Base-by-base conservation (phyloP, 208 protist genomes). In the Crithidia brevicula region DNA sequence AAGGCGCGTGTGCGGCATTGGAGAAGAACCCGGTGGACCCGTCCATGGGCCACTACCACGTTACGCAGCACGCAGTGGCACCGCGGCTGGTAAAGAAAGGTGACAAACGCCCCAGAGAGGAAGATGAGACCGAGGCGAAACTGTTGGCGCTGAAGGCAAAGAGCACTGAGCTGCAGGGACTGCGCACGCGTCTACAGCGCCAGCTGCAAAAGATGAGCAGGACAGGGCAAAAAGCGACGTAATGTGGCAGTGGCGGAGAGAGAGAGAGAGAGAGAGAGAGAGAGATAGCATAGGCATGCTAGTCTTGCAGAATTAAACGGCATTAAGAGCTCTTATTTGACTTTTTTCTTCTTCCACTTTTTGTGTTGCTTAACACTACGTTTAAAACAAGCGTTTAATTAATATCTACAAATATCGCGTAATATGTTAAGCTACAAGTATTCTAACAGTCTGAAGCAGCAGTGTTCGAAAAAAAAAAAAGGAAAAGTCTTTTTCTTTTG, bases 11-110 rank as follows among this genome's bases (percentile, higher is more conserved):
- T 42, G 69, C 67, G 16, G 49, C 73, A 10, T 43, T 93, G 18
- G 59, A 72, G 40, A 93, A 91, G 59, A 83, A 91, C 58, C 80
- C 82, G 27, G 25, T 91, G 1, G 84, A 89, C 60, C 81, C 80
- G 7, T 38, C 69, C 6, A 27, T 22, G 31, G 69, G 69, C 27
- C n/a, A 69, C 54, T 75, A 75, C 25, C 69, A 42, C 34, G 56
- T 75, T 34, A 64, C 52, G 10, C 53, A 75, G 28, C 56, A 67
- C n/a, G 28, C 42, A 16, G 49, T 75, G 18, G 13, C 38, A 9
- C 3, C 20, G 23, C 52, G 43, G 31, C 3, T 20, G 4, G 40
- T 2, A 13, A 54, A 33, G n/a, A 27, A 46, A 4, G 28, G 40
- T 6, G 69, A 30, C 7, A 75, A 75, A 47, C 69, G 53, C 1